Evolutionary conservation across 495 filamentous ascomycete species (phyloP).

Genomic region (Penicillium cinerascens): DNA sequence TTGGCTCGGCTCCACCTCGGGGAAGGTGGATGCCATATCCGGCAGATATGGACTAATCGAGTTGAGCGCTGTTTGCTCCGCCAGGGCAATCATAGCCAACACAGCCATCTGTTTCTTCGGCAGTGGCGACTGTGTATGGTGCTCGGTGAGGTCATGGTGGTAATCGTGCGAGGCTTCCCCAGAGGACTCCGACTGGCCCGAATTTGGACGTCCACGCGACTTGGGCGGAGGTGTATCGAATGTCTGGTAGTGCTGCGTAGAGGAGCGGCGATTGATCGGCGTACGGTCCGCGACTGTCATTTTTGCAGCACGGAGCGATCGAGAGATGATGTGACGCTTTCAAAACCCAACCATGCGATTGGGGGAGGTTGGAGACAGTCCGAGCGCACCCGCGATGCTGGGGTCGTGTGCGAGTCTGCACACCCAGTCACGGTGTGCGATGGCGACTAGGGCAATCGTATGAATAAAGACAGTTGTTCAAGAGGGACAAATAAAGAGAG

Average conservation of each 20-base stretch:
- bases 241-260: constrained; percentile 84
- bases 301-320: constrained; percentile 4
- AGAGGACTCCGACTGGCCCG: constrained; percentile 44
- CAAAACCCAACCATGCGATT: constrained; percentile 10
- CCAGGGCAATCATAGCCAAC: constrained; percentile 81
- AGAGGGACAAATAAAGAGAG: neutral
- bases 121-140: constrained; percentile 57
- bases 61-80: constrained; percentile 94
- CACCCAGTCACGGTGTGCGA: neutral
- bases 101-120: constrained; percentile 80
- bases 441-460: neutral
- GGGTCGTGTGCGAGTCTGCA: constrained; percentile 9
- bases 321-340: neutral
- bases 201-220: constrained; percentile 63
- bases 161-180: constrained; percentile 20
- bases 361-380: constrained; percentile 8
- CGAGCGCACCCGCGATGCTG: constrained; percentile 5
- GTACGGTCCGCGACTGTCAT: constrained; percentile 32
- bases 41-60: constrained; percentile 96
- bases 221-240: constrained; percentile 88
- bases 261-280: constrained; percentile 57
- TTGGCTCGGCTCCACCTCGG: constrained; percentile 64
- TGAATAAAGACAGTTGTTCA: neutral
- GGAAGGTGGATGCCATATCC: constrained; percentile 83
- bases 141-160: constrained; percentile 28